Conservation (phyloP, 2,329 filamentous ascomycete genomes). For the Amylocarpus encephaloides region DNA sequence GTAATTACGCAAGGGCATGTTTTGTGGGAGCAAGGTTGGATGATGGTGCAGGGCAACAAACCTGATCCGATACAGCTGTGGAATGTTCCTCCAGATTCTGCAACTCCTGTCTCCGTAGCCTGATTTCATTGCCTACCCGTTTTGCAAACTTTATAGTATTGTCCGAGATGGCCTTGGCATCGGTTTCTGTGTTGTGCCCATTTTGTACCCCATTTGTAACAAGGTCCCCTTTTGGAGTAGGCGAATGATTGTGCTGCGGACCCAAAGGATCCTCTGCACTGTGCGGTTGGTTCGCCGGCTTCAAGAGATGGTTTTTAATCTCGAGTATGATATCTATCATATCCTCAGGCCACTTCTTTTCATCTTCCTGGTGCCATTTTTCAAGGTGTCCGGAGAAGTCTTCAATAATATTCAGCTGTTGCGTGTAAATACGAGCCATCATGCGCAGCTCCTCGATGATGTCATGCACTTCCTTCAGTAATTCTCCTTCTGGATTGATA, state of each 20-base stretch:
- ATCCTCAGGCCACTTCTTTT: no score
- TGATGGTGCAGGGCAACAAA: background rate
- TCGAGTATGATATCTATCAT: conserved; percentile 1
- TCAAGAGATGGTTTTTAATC: background rate
- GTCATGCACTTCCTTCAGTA: conserved; percentile 39
- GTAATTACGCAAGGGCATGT: no score
- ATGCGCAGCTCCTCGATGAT: conserved; percentile 42
- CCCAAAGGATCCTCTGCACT: no score
- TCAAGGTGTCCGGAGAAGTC: no score
- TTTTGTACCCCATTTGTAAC: no score
- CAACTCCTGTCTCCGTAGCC: background rate
- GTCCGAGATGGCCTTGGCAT: background rate
- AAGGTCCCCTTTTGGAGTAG: no score
- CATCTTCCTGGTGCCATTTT: no score
- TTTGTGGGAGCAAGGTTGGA: no score
- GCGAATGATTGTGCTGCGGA: no score
- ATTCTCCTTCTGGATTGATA: conserved; percentile 32
- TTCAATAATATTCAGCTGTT: no score
- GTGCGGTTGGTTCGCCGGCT: background rate
- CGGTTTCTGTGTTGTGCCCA: no score
- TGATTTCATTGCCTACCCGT: background rate
- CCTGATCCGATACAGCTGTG: background rate
- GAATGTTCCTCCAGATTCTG: conserved; percentile 1
- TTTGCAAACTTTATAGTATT: conserved; percentile 3
- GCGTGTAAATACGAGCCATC: conserved; percentile 31